Evolutionary conservation across 2,329 filamentous ascomycete species (phyloP), one percentile per base, ranked within the genome.

Genomic region (Pseudocercospora vitis): DNA sequence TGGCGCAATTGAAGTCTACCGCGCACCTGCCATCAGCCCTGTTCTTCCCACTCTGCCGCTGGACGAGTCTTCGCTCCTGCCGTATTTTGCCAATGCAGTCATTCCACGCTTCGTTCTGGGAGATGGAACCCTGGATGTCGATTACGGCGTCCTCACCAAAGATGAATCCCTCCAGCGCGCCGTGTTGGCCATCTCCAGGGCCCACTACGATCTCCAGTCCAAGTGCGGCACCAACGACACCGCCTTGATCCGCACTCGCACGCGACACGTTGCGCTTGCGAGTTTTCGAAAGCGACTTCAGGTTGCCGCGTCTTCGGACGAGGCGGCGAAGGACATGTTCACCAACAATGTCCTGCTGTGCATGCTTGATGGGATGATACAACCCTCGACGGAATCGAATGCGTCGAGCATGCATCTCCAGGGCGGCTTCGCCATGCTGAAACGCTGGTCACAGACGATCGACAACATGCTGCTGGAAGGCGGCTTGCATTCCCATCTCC

Each of bases 361-460:
- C 23, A 44, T 58, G 26, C 40, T 58, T 28, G 56, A 58, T 31
- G 56, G 56, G 11, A 58, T 58, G 56, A 58, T 58, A 7, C 53
- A 56, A 23, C 56, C 56, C 2, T 50, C 39, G 11, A 46, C 50
- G 3, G 56, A 58, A 18, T 26, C 48, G 4, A 56, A 55, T 23
- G 56, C 56, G 4, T 55, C 53, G 19, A 51, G 49, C 3, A 32
- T 56, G 48, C 56, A 58, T 33, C 29, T 58, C 29, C 56, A 53
- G 40, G 57, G 57, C 26, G 57, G 57, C 14, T 57, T 52, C 26
- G 57, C 57, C 14, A 59, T 59, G 29, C 54, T 59, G n/a, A 48
- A 57, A 9, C 57, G 54, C 19, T 59, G 57, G 57, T 42, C 37
- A 3, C 24, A 21, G 4, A 42, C 37, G 3, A 42, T 42, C 37